These are phyloP conservation scores for Mallotus nudiflorus DNA, from an alignment of 345 rosid genomes.

Conservation along the genomic window DNA sequence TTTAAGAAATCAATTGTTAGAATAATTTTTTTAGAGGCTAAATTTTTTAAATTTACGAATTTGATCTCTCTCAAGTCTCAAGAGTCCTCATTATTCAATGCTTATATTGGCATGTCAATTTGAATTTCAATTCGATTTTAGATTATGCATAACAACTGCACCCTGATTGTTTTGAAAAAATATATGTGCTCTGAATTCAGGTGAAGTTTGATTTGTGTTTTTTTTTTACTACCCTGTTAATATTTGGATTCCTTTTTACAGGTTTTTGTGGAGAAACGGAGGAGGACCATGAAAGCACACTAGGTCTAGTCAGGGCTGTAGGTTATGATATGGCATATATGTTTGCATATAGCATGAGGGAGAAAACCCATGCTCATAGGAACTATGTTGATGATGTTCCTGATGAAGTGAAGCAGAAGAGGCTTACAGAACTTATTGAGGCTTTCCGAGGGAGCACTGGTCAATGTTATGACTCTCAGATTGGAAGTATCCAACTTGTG, in stretches of 20 bases:
- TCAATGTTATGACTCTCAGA: conserved; percentile 64
- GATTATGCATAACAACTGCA: not conserved
- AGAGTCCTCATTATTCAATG: not conserved
- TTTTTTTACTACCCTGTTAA: conserved; percentile 2
- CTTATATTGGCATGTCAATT: not conserved
- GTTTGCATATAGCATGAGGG: conserved; percentile 98
- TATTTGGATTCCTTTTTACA: conserved; percentile 22
- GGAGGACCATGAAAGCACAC: conserved; percentile 76
- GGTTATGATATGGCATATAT: conserved; percentile 96
- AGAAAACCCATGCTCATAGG: conserved; percentile 87
- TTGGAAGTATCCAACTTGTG: conserved; percentile 69
- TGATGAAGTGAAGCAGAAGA: conserved; percentile 81
- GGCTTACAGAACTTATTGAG: conserved; percentile 76
- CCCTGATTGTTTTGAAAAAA: not conserved
- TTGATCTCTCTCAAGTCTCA: not conserved
- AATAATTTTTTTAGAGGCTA: too few relatives aligned
- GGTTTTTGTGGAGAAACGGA: conserved; percentile 97
- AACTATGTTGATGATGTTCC: conserved; percentile 75
- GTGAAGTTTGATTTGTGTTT: not conserved
- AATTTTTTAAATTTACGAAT: too few relatives aligned
- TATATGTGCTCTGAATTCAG: not conserved
- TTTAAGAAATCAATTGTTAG: too few relatives aligned
- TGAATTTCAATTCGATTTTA: not conserved
- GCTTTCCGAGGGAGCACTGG: conserved; percentile 83
- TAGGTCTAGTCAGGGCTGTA: conserved; percentile 65